Conservation (phyloP, 371 early-diverging fungal genomes). For the Circinella minor region DNA sequence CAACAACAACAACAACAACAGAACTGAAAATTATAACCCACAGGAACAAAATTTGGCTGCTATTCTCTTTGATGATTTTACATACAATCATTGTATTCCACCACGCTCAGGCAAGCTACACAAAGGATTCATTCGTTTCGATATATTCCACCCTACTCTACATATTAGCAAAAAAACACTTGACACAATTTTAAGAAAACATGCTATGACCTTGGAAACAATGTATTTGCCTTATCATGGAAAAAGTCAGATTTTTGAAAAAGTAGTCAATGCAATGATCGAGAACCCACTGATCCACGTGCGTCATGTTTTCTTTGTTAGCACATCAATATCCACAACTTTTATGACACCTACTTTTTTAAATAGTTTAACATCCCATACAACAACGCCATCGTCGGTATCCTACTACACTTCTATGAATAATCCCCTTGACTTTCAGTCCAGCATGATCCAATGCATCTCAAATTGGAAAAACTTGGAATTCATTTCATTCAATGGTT, state of each 20-base stretch:
- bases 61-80: not conserved
- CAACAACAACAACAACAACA: not conserved
- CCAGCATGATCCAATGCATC: not conserved
- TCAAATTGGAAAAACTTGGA: not conserved
- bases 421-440: not conserved
- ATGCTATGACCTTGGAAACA: not conserved
- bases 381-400: no score
- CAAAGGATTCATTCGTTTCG: not conserved
- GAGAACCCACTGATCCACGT: not conserved
- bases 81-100: not conserved
- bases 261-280: not conserved
- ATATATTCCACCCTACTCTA: not conserved
- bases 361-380: not conserved
- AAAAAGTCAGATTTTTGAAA: not conserved
- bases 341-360: not conserved
- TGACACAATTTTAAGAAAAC: not conserved
- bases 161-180: not conserved
- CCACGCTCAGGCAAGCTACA: not conserved
- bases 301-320: not conserved
- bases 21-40: no score
- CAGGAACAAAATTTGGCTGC: no score
- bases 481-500: not conserved
- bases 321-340: not conserved
- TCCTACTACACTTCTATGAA: not conserved
- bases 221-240: not conserved